Evolutionary conservation across 192 early-diverging fungal genomes (phyloP).

Genomic region (Rhizophagus sp.): DNA sequence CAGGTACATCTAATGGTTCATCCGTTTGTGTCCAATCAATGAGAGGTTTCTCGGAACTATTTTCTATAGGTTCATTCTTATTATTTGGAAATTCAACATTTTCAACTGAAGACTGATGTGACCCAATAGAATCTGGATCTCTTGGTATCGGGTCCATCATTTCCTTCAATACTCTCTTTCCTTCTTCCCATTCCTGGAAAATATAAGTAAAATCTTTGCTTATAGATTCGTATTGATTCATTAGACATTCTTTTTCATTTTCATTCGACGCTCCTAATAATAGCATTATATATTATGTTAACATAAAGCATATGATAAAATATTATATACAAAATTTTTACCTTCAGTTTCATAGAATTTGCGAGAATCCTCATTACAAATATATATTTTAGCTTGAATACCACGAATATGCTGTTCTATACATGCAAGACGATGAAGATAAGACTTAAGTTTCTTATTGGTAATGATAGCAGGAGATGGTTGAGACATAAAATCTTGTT

Average conservation of each 20-base stretch:
- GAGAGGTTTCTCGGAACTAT: slow-evolving; percentile 10
- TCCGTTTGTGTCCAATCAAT: slow-evolving; percentile 24
- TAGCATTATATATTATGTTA: neutral
- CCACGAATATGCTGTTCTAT: slow-evolving; percentile 56
- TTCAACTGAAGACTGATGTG: slow-evolving; percentile 18
- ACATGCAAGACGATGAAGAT: slow-evolving; percentile 45
- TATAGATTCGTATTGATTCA: slow-evolving; percentile 50
- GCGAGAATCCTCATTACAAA: slow-evolving; percentile 56
- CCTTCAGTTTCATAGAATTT: slow-evolving; percentile 36
- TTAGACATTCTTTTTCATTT: slow-evolving; percentile 35
- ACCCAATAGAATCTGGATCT: slow-evolving; percentile 20
- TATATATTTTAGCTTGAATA: slow-evolving; percentile 57
- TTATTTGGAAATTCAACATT: slow-evolving; percentile 5
- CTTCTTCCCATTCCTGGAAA: slow-evolving; percentile 53
- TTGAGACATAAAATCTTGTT: slow-evolving; percentile 41
- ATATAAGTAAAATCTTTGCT: slow-evolving; percentile 50
- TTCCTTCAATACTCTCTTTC: slow-evolving; percentile 43
- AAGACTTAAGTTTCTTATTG: slow-evolving; percentile 42
- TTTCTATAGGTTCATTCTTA: slow-evolving; percentile 2
- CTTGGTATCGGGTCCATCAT: slow-evolving; percentile 37
- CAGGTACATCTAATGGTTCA: slow-evolving; percentile 27
- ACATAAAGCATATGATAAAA: neutral
- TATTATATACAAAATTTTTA: neutral
- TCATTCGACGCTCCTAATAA: slow-evolving; percentile 27
- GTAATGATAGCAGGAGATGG: slow-evolving; percentile 35